Evolutionary conservation across 768 basidiomycete species (phyloP), one percentile per base, ranked within the genome.

Genomic region (Candolleomyces aberdarensis): DNA sequence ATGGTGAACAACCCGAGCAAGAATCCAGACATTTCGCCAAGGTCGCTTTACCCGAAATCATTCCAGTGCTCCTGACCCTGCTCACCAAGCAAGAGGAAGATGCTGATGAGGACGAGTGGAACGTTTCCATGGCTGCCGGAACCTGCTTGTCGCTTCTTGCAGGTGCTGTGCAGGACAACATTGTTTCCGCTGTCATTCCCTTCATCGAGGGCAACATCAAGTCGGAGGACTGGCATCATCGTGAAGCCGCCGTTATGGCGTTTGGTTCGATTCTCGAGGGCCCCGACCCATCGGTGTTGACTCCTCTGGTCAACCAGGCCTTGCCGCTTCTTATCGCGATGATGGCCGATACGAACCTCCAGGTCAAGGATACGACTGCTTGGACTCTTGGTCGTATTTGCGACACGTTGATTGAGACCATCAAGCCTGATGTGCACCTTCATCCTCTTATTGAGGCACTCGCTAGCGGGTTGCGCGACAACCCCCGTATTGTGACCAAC

Each of bases 31-130:
- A 90, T 74, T 99, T 98, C 66, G 95, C 97, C 50, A 96, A 94
- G 75, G 86, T 94, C 56, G 97, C 97, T 3, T 78, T 99, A 26
- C 90, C 93, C 26, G 97, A 98, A 75, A 95, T 98, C 63, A 82
- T 96, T 0, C 96, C 97, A 8, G 95, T 98, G 8, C 83, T 99
- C 9, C 81, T 99, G 22, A 81, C 86, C 44, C 85, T 98, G 20
- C 84, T 98, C 61, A 94, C 91, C 2, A 89, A 86, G 64, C 97
- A 99, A 73, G 93, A 96, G 67, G 97, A 98, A 70, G 94, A 98
- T 66, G 94, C 94, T 0, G 95, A 96, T 48, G 96, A 98, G 65
- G 97, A 98, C 66, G 97, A 99, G 72, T 99, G 97, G 97, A 96
- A 96, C 69, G 86, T 96, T 46, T 89, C 94, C 15, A 98, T 98